Evolutionary conservation across 192 early-diverging fungal genomes (phyloP).

Genomic region (Piromyces sp.): DNA sequence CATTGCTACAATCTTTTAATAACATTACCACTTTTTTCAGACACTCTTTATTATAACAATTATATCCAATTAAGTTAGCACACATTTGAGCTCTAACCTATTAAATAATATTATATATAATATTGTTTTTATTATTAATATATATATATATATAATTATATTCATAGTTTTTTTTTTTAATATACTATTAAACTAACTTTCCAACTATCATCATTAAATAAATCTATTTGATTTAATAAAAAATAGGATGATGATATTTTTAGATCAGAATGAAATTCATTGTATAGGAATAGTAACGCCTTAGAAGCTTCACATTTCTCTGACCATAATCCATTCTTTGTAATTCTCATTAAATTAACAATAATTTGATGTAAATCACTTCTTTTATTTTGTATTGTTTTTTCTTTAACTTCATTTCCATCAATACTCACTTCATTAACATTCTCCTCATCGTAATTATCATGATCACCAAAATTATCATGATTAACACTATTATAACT

Average conservation of each 20-base stretch:
- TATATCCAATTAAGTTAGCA: not conserved
- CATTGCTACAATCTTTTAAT: not conserved
- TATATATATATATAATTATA: no score
- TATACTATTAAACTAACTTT: no score
- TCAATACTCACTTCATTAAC: not conserved
- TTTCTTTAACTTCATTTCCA: not conserved
- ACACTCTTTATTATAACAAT: not conserved
- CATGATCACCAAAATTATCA: not conserved
- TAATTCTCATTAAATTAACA: not conserved
- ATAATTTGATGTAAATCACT: not conserved
- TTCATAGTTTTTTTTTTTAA: no score
- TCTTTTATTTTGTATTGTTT: not conserved
- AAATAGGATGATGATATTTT: not conserved
- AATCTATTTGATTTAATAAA: not conserved
- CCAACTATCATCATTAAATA: not conserved
- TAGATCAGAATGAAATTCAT: not conserved
- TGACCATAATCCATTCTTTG: not conserved
- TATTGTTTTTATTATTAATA: no score
- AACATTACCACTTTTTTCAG: not conserved
- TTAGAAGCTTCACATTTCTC: not conserved
- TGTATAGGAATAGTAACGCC: not conserved
- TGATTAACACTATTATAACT: not conserved
- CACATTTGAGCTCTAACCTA: not conserved
- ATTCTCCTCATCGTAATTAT: not conserved
- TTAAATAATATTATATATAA: no score